Evolutionary conservation across 192 early-diverging fungal genomes (phyloP).

Genomic region (Entomortierella parvispora): DNA sequence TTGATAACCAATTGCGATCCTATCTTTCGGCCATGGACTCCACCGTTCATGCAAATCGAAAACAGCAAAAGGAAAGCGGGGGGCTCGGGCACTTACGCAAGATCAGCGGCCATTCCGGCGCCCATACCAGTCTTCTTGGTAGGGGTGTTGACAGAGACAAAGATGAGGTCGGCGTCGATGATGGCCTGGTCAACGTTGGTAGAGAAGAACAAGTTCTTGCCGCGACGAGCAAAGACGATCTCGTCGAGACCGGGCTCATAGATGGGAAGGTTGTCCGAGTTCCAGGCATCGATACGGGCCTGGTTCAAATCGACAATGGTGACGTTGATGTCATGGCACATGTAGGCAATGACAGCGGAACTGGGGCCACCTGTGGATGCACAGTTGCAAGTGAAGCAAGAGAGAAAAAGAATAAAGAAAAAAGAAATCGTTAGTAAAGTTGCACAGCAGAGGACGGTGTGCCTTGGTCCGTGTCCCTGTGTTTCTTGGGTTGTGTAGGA

Average conservation of each 20-base stretch:
- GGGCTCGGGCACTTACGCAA: constrained; percentile 71
- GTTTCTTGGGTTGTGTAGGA: too few relatives aligned
- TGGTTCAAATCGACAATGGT: constrained; percentile 90
- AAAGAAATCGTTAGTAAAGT: too few relatives aligned
- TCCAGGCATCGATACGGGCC: constrained; percentile 89
- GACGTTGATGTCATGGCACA: constrained; percentile 88
- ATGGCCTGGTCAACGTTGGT: constrained; percentile 85
- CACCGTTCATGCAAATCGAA: not conserved
- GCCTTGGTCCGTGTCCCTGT: too few relatives aligned
- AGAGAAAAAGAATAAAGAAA: not conserved
- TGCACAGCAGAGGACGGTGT: too few relatives aligned
- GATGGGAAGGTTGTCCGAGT: constrained; percentile 87
- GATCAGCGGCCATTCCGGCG: constrained; percentile 84
- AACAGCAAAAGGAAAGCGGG: not conserved
- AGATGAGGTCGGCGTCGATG: constrained; percentile 83
- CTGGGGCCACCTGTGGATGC: constrained; percentile 81
- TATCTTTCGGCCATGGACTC: too few relatives aligned
- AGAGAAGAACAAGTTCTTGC: constrained; percentile 88
- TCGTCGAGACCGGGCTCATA: constrained; percentile 94
- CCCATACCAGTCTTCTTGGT: constrained; percentile 82
- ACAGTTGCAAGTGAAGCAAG: constrained; percentile 5
- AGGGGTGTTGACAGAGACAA: constrained; percentile 95
- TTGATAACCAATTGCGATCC: not conserved
- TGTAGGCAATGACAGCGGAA: constrained; percentile 90
- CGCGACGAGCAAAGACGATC: constrained; percentile 77